A percentile compares a stretch with the other conserved stretches of the same genome.
Evolutionary conservation across 257 asterid genomes (phyloP).

Genomic region (Solanum gandarillasii): DNA sequence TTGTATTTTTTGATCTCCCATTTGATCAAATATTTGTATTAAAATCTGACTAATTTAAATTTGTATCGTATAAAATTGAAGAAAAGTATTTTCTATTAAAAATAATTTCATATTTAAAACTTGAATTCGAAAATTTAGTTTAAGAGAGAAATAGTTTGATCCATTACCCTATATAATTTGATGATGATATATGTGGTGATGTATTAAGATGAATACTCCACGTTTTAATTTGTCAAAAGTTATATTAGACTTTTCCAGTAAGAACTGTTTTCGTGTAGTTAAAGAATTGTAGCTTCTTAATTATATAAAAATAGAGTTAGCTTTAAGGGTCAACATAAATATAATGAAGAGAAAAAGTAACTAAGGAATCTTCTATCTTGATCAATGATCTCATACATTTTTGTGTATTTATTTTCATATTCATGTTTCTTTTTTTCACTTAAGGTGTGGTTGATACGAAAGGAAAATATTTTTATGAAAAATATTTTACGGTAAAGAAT

Average conservation of each 20-base stretch:
- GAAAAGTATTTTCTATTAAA: no score
- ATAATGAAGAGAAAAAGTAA: background rate
- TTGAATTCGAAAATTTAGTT: no score
- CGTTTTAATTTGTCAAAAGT: background rate
- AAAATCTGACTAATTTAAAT: fast-evolving
- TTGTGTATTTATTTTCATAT: background rate
- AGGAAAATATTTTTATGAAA: background rate
- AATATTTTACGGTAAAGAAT: no score
- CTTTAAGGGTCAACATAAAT: background rate
- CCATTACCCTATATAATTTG: background rate
- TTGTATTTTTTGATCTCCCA: background rate
- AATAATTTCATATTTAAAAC: fast-evolving
- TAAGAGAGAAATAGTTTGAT: no score
- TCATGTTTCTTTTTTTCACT: no score
- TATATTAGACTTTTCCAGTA: background rate
- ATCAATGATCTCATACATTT: background rate
- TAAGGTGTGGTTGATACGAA: background rate
- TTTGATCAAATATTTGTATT: no score
- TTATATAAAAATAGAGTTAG: background rate
- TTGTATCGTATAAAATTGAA: fast-evolving
- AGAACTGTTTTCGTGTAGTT: background rate
- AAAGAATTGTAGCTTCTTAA: background rate
- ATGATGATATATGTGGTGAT: background rate
- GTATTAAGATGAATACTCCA: background rate
- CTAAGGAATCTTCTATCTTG: background rate